Conservation (phyloP, 345 rosid species). For the Gossypium stocksii region DNA sequence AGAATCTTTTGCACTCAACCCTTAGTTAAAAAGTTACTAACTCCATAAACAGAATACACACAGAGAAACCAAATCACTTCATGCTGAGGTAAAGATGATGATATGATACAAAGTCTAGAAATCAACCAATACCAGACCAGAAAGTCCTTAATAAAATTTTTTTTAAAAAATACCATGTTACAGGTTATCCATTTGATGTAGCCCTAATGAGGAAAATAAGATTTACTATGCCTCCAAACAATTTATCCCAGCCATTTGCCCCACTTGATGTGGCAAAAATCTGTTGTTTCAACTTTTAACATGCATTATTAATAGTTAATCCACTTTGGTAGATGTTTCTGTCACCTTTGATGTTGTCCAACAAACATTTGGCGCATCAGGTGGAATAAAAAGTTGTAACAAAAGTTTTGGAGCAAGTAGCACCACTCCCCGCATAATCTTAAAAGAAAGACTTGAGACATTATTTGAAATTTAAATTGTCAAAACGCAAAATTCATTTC, state of each 20-base stretch:
- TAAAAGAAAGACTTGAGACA: not conserved
- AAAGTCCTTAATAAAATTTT: not conserved
- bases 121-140: not conserved
- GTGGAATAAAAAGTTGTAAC: not conserved
- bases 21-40: not conserved
- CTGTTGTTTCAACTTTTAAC: conserved; percentile 9
- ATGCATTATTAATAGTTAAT: not conserved
- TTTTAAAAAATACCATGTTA: not conserved
- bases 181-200: not conserved
- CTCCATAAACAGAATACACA: not conserved
- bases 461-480: not conserved
- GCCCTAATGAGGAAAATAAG: not conserved
- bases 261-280: not conserved
- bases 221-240: not conserved
- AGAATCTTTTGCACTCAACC: not conserved
- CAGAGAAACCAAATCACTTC: not conserved
- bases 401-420: not conserved
- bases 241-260: not conserved
- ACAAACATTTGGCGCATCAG: not conserved
- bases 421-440: not conserved
- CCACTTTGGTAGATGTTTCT: not conserved
- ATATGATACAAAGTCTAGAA: not conserved
- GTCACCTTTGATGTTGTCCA: not conserved
- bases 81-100: not conserved
- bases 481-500: not conserved